phyloP scores from a whole-genome alignment of 2,329 filamentous ascomycete genomes.

The Ophiostoma himal-ulmi region DNA sequence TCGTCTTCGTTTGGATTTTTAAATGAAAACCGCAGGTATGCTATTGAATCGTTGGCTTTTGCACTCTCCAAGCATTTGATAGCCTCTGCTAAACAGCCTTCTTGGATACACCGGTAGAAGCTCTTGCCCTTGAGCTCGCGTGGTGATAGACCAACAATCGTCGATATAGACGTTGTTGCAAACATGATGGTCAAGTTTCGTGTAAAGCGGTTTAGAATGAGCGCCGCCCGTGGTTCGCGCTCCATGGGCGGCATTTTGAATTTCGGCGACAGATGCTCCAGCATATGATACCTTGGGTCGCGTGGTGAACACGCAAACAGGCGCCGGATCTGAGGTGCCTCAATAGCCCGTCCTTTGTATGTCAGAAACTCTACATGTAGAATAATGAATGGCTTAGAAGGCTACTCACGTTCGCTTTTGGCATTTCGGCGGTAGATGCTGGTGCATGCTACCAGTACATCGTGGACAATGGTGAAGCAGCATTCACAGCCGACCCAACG shows the following conservation, averaged over 20 bases:
- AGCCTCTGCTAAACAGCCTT: slow-evolving; percentile 69
- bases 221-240: slow-evolving; percentile 73
- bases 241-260: slow-evolving; percentile 60
- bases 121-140: slow-evolving; percentile 67
- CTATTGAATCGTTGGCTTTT: slow-evolving; percentile 86
- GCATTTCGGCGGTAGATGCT: slow-evolving; percentile 66
- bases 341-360: slow-evolving; percentile 61
- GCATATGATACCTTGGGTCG: slow-evolving; percentile 84
- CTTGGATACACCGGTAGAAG: slow-evolving; percentile 82
- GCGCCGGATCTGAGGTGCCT: slow-evolving; percentile 71
- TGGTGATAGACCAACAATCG: slow-evolving; percentile 68
- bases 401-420: slow-evolving; percentile 64
- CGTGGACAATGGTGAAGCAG: slow-evolving; percentile 82
- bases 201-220: slow-evolving; percentile 83
- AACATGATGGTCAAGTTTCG: slow-evolving; percentile 80
- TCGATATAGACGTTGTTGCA: slow-evolving; percentile 67
- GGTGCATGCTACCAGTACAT: slow-evolving; percentile 79
- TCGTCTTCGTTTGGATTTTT: slow-evolving; percentile 62
- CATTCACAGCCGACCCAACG: slow-evolving; percentile 77
- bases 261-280: slow-evolving; percentile 76
- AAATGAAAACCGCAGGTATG: slow-evolving; percentile 81
- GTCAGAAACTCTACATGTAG: neutral
- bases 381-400: too few species aligned
- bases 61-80: slow-evolving; percentile 75
- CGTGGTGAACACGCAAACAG: slow-evolving; percentile 75